Evolutionary conservation across 768 basidiomycete genomes (phyloP).

Genomic region (Tricholoma terreum): DNA sequence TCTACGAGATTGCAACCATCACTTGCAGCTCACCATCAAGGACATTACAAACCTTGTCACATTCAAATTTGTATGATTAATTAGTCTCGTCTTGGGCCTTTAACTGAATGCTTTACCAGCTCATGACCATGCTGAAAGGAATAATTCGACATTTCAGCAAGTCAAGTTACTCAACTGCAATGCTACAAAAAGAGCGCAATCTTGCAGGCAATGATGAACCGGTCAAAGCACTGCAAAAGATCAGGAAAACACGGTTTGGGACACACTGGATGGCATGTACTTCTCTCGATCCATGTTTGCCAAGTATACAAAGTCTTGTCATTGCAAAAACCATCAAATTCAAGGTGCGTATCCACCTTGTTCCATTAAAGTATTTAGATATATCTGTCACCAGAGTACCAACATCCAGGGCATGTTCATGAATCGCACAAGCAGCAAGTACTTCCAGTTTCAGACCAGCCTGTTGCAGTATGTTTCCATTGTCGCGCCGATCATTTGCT

Average conservation of each 20-base stretch:
- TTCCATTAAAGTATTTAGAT: background rate
- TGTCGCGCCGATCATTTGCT: constrained; percentile 23
- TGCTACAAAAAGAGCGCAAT: constrained; percentile 11
- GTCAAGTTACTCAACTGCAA: background rate
- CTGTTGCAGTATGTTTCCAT: constrained; percentile 21
- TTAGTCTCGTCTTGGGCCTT: too few species aligned
- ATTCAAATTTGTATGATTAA: background rate
- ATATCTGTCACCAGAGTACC: background rate
- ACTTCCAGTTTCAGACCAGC: background rate
- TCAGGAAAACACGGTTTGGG: constrained; percentile 24
- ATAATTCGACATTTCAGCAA: background rate
- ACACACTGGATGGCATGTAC: constrained; percentile 9
- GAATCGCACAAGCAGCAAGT: background rate
- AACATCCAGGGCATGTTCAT: too few species aligned
- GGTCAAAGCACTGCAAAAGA: constrained; percentile 16
- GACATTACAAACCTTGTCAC: constrained; percentile 1
- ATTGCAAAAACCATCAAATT: background rate
- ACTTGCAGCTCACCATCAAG: background rate
- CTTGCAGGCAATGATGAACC: constrained; percentile 3
- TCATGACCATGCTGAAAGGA: background rate
- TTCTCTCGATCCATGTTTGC: constrained; percentile 15
- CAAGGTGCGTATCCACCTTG: background rate
- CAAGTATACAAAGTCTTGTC: constrained; percentile 8
- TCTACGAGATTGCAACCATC: background rate
- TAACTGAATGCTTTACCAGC: background rate